Percentiles rank a stretch among this genome's conserved stretches.
These are phyloP conservation scores for Hypoxylon sp. DNA, from an alignment of 2,329 filamentous ascomycete genomes.

Conservation along the genomic window DNA sequence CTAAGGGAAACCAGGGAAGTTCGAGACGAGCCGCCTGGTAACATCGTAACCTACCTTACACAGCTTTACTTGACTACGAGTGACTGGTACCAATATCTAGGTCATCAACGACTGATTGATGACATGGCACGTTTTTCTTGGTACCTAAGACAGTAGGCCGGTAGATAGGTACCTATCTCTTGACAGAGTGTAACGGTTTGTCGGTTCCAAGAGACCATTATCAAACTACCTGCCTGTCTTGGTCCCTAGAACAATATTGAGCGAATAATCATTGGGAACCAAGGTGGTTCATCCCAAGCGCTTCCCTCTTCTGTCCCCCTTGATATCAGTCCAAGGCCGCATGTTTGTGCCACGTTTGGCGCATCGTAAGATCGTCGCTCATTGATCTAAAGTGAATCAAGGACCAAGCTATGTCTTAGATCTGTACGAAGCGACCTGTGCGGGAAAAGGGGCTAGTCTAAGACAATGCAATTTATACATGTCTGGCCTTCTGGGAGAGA, in stretches of 20 bases:
- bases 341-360: constrained; percentile 36
- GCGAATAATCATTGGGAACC: neutral
- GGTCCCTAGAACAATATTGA: no score
- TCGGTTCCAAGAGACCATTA: neutral
- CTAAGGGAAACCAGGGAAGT: constrained; percentile 34
- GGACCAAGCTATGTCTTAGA: constrained; percentile 50
- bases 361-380: constrained; percentile 28
- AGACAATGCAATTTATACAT: constrained; percentile 19
- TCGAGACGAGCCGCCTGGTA: constrained; percentile 45
- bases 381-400: constrained; percentile 43
- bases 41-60: constrained; percentile 4
- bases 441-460: constrained; percentile 19
- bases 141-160: no score
- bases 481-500: constrained; percentile 17
- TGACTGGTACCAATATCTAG: neutral
- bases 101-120: neutral
- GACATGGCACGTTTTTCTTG: neutral
- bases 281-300: neutral
- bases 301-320: neutral
- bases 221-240: no score
- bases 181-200: neutral
- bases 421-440: constrained; percentile 39
- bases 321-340: constrained; percentile 5
- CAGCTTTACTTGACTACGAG: constrained; percentile 1
- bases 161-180: no score